Base-by-base conservation (phyloP, 305 asterid species). In the Rubia occidens region DNA sequence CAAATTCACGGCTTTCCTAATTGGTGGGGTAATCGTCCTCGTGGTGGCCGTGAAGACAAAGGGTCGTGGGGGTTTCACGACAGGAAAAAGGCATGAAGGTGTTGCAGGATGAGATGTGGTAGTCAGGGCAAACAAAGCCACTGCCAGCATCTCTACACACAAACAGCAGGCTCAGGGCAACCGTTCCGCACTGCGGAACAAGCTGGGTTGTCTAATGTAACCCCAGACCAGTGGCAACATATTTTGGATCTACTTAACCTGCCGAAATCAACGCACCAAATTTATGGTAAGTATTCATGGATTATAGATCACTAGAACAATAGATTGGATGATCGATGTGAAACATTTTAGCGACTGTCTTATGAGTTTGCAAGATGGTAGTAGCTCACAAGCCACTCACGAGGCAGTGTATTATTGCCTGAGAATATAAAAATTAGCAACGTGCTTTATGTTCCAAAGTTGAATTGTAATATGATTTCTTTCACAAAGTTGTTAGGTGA, bases 401-500 rank as follows among this genome's bases (percentile, higher is more conserved):
- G 69, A 65, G 69, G 54, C n/a, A 65, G 54, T 35, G 69, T 65
- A 35, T 1, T 60, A 8, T 21, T 60, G 11, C 29, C 17, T 6
- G 8, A 40, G 8, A 60, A 60, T 60, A 14, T 26, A 8, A 20
- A 14, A n/a, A 8, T 60, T 60, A 60, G 29, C 35, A 60, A 60
- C 35, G 42, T 26, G 66, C 29, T 60, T 20, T 60, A 11, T 40
- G 69, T 40, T 6, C 69, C 54, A 14, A 4, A 32, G 2, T 64
- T 39, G 51, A 24, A 64, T 64, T 64, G 24, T 21, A 64, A 2
- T 42, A 0, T 64, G 49, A 10, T 64, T 15, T 64, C 10, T 17
- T n/a, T 64, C 17, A 40, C 69, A 29, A 32, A 72, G 18, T 17
- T 45, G 18, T 21, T 72, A 20, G 53, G 32, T 53, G 40, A 72